Conservation (phyloP, 192 early-diverging fungal genomes). For the Backusella macrospora region DNA sequence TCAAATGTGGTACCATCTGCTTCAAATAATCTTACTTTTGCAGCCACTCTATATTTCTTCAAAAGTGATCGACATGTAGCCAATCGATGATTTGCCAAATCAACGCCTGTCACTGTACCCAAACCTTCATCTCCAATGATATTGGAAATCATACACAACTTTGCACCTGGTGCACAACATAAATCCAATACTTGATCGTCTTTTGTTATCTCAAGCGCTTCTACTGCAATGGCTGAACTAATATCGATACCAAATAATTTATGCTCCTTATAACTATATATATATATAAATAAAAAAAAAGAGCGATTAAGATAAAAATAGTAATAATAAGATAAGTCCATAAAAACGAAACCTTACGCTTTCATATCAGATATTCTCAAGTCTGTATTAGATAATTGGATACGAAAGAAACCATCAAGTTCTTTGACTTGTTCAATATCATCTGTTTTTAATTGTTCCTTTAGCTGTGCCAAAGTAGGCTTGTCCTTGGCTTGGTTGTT, state of each 20-base stretch:
- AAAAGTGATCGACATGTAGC: conserved; percentile 74
- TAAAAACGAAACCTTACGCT: conserved; percentile 43
- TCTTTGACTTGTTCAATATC: conserved; percentile 50
- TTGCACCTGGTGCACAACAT: conserved; percentile 72
- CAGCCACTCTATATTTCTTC: conserved; percentile 66
- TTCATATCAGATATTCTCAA: conserved; percentile 54
- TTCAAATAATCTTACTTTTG: conserved; percentile 68
- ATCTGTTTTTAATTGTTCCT: conserved; percentile 49
- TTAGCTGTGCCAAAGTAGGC: conserved; percentile 47
- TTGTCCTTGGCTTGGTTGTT: conserved; percentile 46
- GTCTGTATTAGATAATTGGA: conserved; percentile 40
- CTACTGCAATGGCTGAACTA: conserved; percentile 83
- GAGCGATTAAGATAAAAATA: not conserved
- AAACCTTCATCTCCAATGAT: conserved; percentile 61
- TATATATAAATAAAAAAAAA: not conserved
- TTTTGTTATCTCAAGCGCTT: conserved; percentile 69
- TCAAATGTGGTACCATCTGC: conserved; percentile 85
- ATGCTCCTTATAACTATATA: conserved; percentile 39
- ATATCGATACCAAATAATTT: conserved; percentile 69
- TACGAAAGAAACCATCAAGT: conserved; percentile 62
- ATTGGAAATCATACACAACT: conserved; percentile 83
- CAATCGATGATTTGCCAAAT: conserved; percentile 73
- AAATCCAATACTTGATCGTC: conserved; percentile 86
- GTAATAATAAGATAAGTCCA: not conserved
- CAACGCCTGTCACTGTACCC: conserved; percentile 93